Evolutionary conservation across 1,284 basidiomycete species (phyloP), one percentile per base, ranked within the genome.

Genomic region (Termitomyces sp.): DNA sequence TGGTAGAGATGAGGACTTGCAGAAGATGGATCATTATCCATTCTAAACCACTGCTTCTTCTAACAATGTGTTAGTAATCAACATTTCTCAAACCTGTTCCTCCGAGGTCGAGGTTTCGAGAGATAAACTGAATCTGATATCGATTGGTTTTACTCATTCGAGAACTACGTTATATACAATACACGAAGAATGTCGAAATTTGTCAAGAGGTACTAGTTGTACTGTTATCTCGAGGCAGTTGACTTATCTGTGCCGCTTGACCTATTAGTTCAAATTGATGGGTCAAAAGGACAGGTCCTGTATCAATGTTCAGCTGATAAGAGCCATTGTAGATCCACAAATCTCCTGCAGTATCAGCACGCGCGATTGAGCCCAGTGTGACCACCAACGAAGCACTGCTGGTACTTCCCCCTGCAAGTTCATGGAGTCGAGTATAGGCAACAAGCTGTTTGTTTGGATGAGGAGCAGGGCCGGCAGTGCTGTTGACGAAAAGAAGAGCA

Each of bases 361-460:
- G 73, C n/a, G 80, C 76, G 38, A 82, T 70, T 15, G 76, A 72
- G 9, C 78, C 79, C 2, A 82, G 65, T 6, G 77, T 78, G 15
- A 82, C 77, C 9, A 67, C 61, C 53, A 83, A 59, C 13, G 62
- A 57, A 15, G 73, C 76, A 12, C 62, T 69, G 17, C 65, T 61
- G 10, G 68, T 73, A 24, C 61, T 55, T 8, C 74, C 71, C 1
- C 75, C 66, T 3, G 64, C 60, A 48, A 82, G 68, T n/a, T 62
- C 58, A 53, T 77, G 73, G n/a, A 77, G 63, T 39, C 79, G 76
- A 17, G 71, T 69, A 64, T 81, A 83, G 6, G 74, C 67, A 7
- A 80, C 69, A 42, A 83, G 76, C 58, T 73, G 66, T 66, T 82
- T 81, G 54, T 77, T 77, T 19, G 80, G 80, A 42, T 72, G 71